Evolutionary conservation across 768 basidiomycete species (phyloP).

Genomic region (Mycena metata): DNA sequence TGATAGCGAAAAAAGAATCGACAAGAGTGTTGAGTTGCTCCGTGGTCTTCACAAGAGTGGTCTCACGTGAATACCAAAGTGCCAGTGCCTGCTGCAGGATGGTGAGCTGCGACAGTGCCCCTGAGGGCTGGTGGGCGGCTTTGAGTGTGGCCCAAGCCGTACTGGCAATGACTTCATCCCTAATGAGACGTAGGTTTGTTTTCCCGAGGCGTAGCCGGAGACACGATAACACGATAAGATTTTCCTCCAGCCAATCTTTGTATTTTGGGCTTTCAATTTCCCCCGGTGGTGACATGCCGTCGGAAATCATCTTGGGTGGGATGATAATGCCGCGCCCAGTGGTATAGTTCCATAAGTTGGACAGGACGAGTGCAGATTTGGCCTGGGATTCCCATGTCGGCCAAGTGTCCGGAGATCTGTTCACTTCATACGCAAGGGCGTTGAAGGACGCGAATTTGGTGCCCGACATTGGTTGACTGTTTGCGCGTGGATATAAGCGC

Average conservation of each 20-base stretch:
- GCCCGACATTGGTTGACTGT: slow-evolving; percentile 19
- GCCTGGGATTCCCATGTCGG: slow-evolving; percentile 5
- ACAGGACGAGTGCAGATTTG: slow-evolving; percentile 7
- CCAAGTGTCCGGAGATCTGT: neutral
- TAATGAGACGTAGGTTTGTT: slow-evolving; percentile 7
- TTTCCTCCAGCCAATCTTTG: slow-evolving; percentile 12
- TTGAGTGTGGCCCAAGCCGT: slow-evolving; percentile 1
- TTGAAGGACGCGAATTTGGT: slow-evolving; percentile 8
- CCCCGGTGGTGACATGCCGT: neutral
- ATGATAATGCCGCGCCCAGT: neutral
- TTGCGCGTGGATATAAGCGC: slow-evolving; percentile 12
- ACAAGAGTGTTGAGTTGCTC: neutral
- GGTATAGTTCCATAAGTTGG: slow-evolving; percentile 1
- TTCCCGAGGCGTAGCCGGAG: neutral
- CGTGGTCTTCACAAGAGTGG: neutral
- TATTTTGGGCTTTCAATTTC: neutral
- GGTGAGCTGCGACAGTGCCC: slow-evolving; percentile 16
- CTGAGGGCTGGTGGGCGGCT: slow-evolving; percentile 11
- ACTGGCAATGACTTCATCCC: neutral
- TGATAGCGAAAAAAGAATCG: slow-evolving; percentile 13
- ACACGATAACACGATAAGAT: slow-evolving; percentile 10
- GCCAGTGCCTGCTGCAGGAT: slow-evolving; percentile 18
- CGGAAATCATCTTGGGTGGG: neutral
- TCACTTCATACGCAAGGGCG: slow-evolving; percentile 1
- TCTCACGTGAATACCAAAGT: neutral